Evolutionary conservation across 1,284 basidiomycete genomes (phyloP), one percentile per base, ranked within the genome.

Genomic region (Porodaedalea pini): DNA sequence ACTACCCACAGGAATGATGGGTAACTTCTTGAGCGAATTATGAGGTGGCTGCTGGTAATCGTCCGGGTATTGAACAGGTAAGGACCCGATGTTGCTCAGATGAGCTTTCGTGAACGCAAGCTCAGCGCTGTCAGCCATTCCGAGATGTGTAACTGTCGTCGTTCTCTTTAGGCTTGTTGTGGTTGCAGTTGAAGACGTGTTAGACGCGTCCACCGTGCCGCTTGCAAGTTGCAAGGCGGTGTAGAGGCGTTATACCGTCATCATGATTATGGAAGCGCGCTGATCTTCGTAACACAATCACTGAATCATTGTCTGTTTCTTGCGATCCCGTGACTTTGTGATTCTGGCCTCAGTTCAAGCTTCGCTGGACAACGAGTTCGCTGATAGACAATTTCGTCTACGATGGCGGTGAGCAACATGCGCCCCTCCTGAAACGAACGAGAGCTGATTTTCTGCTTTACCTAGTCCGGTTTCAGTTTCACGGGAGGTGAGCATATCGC

Each of bases 21-120:
- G 84, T n/a, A 93, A 77, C 67, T 79, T 87, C 71, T 80, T 87
- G 36, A 91, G 80, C 36, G 85, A 80, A 62, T 87, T 79, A 61
- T 85, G 75, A 0, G 84, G 78, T 0, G 88, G 85, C 50, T 90
- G 86, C 66, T 88, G 83, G 72, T 88, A 93, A 68, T 90, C 85
- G 69, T 90, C 82, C 23, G 75, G 70, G 68, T 87, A 92, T 7
- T 78, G 79, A 53, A 94, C 78, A 27, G 86, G 84, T 66, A 90
- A 86, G 1, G 78, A 72, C 0, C 82, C 78, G 61, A 96, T 70
- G 10, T 82, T 84, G 62, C 85, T 87, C 49, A 86, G 72, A 64
- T 89, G 88, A 4, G 81, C 80, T 68, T 84, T 88, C 53, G 88
- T 81, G 68, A 94, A 93, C 1, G 79, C 77, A 56, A 80, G 74